These are phyloP conservation scores for Inga leiocalycina DNA, from an alignment of 306 rosid genomes.

Conservation along the genomic window DNA sequence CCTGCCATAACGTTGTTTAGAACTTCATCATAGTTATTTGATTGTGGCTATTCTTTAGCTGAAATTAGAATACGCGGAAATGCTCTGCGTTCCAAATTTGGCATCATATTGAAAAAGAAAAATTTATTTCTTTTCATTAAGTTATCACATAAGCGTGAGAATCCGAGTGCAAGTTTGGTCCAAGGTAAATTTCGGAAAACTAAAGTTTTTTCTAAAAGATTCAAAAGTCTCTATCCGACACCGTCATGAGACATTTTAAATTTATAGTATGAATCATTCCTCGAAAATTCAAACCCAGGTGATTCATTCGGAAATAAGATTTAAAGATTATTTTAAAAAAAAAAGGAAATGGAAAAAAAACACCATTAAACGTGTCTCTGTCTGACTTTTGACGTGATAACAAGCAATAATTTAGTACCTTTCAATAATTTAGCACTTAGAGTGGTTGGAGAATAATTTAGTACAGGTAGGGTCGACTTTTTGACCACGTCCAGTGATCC, in stretches of 20 bases:
- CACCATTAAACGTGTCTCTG: constrained; percentile 22
- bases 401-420: too few species aligned
- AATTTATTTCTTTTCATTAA: neutral
- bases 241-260: neutral
- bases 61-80: neutral
- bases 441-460: constrained; percentile 29
- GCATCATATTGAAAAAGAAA: neutral
- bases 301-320: neutral
- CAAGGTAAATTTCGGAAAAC: neutral
- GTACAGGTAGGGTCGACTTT: neutral
- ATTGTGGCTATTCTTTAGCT: constrained; percentile 8
- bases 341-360: neutral
- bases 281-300: neutral
- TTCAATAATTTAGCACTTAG: neutral
- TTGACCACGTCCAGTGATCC: constrained; percentile 26
- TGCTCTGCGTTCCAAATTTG: constrained; percentile 5
- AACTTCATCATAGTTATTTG: neutral
- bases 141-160: neutral
- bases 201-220: neutral
- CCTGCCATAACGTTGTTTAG: neutral
- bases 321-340: too few species aligned
- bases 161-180: neutral
- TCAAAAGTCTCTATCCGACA: neutral
- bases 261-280: neutral
- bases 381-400: constrained; percentile 16